Evolutionary conservation across 805 yeast genomes (phyloP).

Genomic region (Maudiozyma barnettii): DNA sequence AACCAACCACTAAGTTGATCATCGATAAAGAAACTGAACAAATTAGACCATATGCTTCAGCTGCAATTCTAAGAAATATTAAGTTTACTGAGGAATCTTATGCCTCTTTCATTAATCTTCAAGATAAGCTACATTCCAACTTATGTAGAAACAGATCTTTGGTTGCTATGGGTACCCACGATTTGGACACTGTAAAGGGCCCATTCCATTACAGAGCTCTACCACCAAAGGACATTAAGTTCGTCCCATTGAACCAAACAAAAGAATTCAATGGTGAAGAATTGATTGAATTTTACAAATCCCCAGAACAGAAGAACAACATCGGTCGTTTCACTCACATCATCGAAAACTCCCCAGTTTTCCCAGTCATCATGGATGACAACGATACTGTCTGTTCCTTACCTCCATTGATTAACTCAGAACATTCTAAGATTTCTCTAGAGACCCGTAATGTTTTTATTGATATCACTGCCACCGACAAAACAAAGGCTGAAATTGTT

Average conservation of each 20-base stretch:
- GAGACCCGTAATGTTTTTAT: slow-evolving; percentile 82
- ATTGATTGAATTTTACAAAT: slow-evolving; percentile 71
- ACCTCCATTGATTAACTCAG: slow-evolving; percentile 95
- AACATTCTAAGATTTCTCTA: slow-evolving; percentile 77
- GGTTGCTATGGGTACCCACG: slow-evolving; percentile 98
- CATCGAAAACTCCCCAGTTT: slow-evolving; percentile 78
- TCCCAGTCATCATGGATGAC: slow-evolving; percentile 80
- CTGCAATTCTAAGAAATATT: slow-evolving; percentile 83
- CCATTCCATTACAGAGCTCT: slow-evolving; percentile 86
- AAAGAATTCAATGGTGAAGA: slow-evolving; percentile 63
- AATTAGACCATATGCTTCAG: slow-evolving; percentile 89
- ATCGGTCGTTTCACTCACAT: slow-evolving; percentile 82
- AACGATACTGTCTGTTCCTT: slow-evolving; percentile 72
- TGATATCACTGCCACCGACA: slow-evolving; percentile 92
- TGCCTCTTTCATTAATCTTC: slow-evolving; percentile 90
- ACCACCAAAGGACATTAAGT: slow-evolving; percentile 66
- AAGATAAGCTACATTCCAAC: slow-evolving; percentile 91
- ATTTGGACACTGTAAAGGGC: slow-evolving; percentile 65
- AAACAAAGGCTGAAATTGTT: slow-evolving; percentile 87
- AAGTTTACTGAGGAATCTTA: slow-evolving; percentile 75
- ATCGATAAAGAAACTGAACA: slow-evolving; percentile 64
- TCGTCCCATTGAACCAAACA: slow-evolving; percentile 65
- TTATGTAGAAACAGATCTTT: slow-evolving; percentile 94
- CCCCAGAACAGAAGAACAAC: slow-evolving; percentile 70
- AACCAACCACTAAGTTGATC: slow-evolving; percentile 58